Evolutionary conservation across 1,284 basidiomycete genomes (phyloP), one percentile per base, ranked within the genome.

Genomic region (Trametes pubescens): DNA sequence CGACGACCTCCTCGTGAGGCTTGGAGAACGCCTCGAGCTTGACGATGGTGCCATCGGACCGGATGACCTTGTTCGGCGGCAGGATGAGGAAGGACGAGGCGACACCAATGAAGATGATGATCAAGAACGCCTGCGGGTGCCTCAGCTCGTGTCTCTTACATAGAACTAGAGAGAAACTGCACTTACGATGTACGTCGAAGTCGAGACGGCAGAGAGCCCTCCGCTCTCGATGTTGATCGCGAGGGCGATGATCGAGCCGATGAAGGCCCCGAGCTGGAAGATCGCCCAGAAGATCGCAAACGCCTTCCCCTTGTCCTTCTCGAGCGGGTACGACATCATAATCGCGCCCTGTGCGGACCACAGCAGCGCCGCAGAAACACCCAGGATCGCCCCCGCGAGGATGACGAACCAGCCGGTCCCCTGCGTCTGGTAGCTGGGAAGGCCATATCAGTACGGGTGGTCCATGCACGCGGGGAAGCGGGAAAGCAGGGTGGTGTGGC

Each of bases 311-410:
- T 89, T 86, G 71, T 91, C 79, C 66, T 88, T 82, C 63, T 89
- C 81, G 62, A 85, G 78, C 60, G 75, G 75, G 57, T 77, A 90
- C 86, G 63, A 85, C 81, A 87, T 80, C 81, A 86, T 87, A 60
- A 86, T 79, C 1, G 80, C 75, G 9, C 86, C 86, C 69, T 88
- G 86, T 0, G 84, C 83, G 16, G 84, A 82, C 84, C 84, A 86
- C 14, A 88, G 77, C n/a, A 88, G 75, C n/a, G 83, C 84, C 13
- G 87, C 87, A 53, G 85, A 83, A 29, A 85, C 67, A 34, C 87
- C 87, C 40, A 88, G 82, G 48, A 88, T 73, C 5, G 82, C 85
- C 13, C 86, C 86, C 0, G 84, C 80, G 46, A 83, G 80, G 61
- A 88, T 84, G 56, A 84, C 75, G 72, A 84, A 84, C 76, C 76